Evolutionary conservation across 306 rosid genomes (phyloP).

Genomic region (Cicer bijugum): DNA sequence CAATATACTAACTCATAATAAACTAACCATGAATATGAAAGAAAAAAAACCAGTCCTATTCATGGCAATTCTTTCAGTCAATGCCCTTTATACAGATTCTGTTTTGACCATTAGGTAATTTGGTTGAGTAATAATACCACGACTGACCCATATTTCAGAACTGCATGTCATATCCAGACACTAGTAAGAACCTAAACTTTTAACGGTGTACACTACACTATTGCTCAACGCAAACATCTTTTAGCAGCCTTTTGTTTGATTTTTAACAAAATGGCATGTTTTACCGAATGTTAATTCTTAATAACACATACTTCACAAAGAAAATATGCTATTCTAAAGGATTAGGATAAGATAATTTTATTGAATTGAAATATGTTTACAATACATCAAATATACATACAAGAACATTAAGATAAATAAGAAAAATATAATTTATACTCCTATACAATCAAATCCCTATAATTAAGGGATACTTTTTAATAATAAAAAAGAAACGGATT

Average conservation of each 20-base stretch:
- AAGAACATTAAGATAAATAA: too few species aligned
- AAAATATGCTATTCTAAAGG: too few species aligned
- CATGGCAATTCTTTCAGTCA: constrained; percentile 1
- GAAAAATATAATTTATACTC: too few species aligned
- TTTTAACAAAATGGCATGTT: constrained; percentile 18
- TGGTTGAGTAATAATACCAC: constrained; percentile 19
- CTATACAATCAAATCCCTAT: too few species aligned
- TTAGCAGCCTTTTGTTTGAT: constrained; percentile 6
- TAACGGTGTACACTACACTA: background rate
- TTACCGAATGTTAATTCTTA: background rate
- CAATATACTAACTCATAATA: constrained; percentile 16
- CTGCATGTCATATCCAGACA: constrained; percentile 7
- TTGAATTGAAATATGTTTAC: too few species aligned
- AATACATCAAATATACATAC: too few species aligned
- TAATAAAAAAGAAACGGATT: too few species aligned
- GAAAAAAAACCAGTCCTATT: constrained; percentile 17
- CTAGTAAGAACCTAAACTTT: constrained; percentile 23
- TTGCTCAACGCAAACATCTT: constrained; percentile 15
- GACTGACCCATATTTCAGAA: constrained; percentile 31
- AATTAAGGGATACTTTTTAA: too few species aligned
- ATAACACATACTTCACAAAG: too few species aligned
- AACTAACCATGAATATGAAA: constrained; percentile 9
- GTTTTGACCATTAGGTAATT: constrained; percentile 15
- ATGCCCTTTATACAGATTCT: constrained; percentile 21
- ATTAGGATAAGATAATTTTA: too few species aligned